Base-by-base conservation (phyloP, 2,329 filamentous ascomycete genomes). In the Colletotrichum australisinense region DNA sequence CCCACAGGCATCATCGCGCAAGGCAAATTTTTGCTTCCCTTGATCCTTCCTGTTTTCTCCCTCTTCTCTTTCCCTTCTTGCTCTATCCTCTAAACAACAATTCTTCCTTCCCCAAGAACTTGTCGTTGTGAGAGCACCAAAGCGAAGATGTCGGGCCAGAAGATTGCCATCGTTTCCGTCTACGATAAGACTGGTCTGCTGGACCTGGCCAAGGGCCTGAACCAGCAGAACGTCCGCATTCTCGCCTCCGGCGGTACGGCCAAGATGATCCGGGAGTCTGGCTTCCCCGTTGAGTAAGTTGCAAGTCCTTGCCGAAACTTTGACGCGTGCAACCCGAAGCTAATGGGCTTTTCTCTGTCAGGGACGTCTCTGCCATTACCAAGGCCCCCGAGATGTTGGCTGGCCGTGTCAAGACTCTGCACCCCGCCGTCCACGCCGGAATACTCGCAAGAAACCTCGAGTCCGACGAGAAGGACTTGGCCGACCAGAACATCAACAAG, bases 181-280 rank as follows among this genome's bases (percentile, higher is more conserved):
- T 98, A 97, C 83, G 95, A 99, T 90, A 99, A 99, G 92, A 98
- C 96, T 69, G 97, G 95, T 74, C 90, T 98, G 77, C 87, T 98
- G 77, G 95, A 98, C 85, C 89, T 98, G 78, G 95, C 95, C 79
- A 97, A 97, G 86, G 95, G 95, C 78, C 91, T 98, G 63, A 90
- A 94, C 81, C 91, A 96, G 88, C 91, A 97, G 81, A 93, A 97
- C 91, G 94, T 98, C 78, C 94, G 95, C 78, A 93, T 99, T 77
- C 90, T 99, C 72, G 97, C 97, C 67, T 98, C 96, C 71, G 97
- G 97, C 73, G 97, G 97, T 79, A 99, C 97, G 60, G 93, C 97
- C 77, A 97, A 93, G 86, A 93, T 98, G 93, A 98, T 98, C 79
- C 93, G 97, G 81, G 97, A 99, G 83, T 97, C 95, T 78, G 95